Conservation (phyloP, 169 alveolate species). For the Cryptosporidium bovis region DNA sequence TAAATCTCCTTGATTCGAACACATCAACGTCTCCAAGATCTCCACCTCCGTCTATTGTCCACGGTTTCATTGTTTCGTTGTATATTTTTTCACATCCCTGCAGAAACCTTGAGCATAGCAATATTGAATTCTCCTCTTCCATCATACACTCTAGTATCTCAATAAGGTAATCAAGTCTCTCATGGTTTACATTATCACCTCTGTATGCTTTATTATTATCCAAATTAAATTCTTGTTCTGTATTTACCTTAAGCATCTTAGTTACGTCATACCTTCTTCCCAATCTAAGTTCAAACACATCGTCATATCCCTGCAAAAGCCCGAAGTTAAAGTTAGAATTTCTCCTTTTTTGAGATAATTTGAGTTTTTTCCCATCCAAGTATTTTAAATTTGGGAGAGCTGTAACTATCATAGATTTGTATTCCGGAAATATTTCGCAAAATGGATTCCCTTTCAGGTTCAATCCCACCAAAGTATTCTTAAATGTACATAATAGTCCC, state of each 20-base stretch:
- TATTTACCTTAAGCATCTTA: not conserved
- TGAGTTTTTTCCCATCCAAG: constrained; percentile 27
- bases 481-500: constrained; percentile 1
- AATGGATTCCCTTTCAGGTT: constrained; percentile 40
- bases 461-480: constrained; percentile 22
- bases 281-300: constrained; percentile 44
- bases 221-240: not conserved
- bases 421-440: constrained; percentile 61
- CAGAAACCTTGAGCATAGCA: constrained; percentile 41
- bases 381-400: constrained; percentile 15
- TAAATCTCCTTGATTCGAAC: constrained; percentile 62
- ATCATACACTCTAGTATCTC: constrained; percentile 28
- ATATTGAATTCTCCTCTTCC: constrained; percentile 50
- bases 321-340: constrained; percentile 19
- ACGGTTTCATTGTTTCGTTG: constrained; percentile 64
- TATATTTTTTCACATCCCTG: constrained; percentile 62
- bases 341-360: constrained; percentile 5
- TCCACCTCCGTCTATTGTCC: constrained; percentile 70
- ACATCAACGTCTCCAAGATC: constrained; percentile 56
- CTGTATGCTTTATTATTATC: too few species aligned
- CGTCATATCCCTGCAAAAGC: constrained; percentile 39
- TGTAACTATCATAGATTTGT: constrained; percentile 36
- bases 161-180: constrained; percentile 34
- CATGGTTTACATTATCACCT: constrained; percentile 29
- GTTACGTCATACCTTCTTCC: constrained; percentile 65